phyloP scores from a whole-genome alignment of 148 eudicot species.

The Vaccinium macrocarpon region DNA sequence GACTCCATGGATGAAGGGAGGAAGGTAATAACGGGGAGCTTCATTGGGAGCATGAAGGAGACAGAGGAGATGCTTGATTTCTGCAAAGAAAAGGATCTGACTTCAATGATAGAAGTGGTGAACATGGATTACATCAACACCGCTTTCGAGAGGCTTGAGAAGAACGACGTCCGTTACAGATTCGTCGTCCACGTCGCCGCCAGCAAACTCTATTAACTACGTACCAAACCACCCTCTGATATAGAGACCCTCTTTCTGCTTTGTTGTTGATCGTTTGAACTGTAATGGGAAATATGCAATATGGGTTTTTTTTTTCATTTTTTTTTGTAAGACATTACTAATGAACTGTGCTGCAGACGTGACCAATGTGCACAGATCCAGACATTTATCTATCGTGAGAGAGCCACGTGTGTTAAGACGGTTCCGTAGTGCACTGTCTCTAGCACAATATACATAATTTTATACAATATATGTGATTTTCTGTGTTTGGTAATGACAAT shows the following conservation, averaged over 20 bases:
- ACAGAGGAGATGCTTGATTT: constrained; percentile 74
- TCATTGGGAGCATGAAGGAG: constrained; percentile 90
- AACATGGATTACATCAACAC: constrained; percentile 81
- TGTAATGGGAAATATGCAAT: background rate
- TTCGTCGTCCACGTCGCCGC: constrained; percentile 85
- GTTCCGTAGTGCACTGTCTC: too few relatives aligned
- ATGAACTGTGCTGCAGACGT: background rate
- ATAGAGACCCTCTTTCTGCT: background rate
- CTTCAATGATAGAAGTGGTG: constrained; percentile 70
- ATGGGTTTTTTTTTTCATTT: background rate
- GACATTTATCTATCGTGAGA: background rate
- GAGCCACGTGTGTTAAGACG: too few relatives aligned
- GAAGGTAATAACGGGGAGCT: constrained; percentile 77
- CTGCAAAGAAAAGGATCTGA: constrained; percentile 64
- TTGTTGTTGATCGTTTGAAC: background rate
- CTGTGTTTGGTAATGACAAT: too few relatives aligned
- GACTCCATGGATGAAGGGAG: constrained; percentile 44
- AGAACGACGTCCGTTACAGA: constrained; percentile 85
- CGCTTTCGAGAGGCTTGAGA: constrained; percentile 84
- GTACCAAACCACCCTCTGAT: too few relatives aligned
- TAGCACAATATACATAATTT: background rate
- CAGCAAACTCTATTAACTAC: constrained; percentile 46
- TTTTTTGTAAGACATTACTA: background rate
- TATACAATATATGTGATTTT: background rate
- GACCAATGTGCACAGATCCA: too few relatives aligned